Base-by-base conservation (phyloP, 768 basidiomycete species). In the Pleurotus eryngii region DNA sequence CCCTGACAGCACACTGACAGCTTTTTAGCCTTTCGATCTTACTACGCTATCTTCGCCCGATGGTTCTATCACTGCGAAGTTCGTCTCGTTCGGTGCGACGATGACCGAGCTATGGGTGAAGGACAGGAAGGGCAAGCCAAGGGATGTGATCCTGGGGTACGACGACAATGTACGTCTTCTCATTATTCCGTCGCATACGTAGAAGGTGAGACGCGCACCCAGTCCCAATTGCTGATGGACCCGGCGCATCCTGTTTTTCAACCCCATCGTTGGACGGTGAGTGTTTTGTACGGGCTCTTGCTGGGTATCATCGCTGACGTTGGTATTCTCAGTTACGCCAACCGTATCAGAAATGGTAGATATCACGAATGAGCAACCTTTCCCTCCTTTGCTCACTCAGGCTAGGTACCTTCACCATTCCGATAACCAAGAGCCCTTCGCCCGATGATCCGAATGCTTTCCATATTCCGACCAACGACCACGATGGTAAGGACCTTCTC, bases 81-180 rank as follows among this genome's bases (percentile, higher is more conserved):
- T 85, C 59, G 80, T 85, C 12, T 77, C 79, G 2, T 73, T 81
- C 55, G 83, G 84, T 4, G 79, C 83, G 24, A 83, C 81, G 1
- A 61, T 84, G 65, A 81, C 81, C 2, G 77, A 82, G 58, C 66
- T 85, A 3, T 81, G 78, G 78, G 81, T 82, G 2, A 79, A 80
- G 57, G 82, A 83, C 64, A 80, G 73, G 65, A 60, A 70, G 55
- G 79, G 80, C 3, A 71, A 72, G n/a, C 58, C 70, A 4, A 70
- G 78, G 47, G 82, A 85, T 64, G 75, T 86, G 8, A 70, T 84
- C n/a, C 70, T 84, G 1, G 83, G 83, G 1, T 85, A 82, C 60
- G 82, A 84, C 60, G 77, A 84, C 61, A 79, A 78, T 56, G 79
- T 79, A 49, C 57, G 71, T 70, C 61, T 27, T 18, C 27, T 54